A percentile compares a stretch with the other conserved stretches of the same genome.
phyloP scores from a whole-genome alignment of 1,139 yeast genomes.

The Saccharomyces hybrid region DNA sequence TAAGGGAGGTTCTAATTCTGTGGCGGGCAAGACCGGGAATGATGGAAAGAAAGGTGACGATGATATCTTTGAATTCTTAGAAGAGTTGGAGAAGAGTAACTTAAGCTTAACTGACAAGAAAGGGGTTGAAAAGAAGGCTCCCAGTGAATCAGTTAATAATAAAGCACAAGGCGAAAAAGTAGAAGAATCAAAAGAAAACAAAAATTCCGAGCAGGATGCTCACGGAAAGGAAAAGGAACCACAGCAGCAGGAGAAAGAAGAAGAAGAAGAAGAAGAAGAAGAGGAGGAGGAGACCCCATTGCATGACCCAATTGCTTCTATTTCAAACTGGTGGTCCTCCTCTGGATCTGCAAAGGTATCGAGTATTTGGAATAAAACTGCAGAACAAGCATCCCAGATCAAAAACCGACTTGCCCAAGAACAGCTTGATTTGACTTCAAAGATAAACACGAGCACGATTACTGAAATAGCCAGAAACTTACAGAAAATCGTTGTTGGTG shows the following conservation, averaged over 20 bases:
- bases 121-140: slow-evolving; percentile 3
- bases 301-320: slow-evolving; percentile 59
- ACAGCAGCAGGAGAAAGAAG: slow-evolving; percentile 1
- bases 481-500: slow-evolving; percentile 45
- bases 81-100: slow-evolving; percentile 54
- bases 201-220: slow-evolving; percentile 5
- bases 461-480: slow-evolving; percentile 28
- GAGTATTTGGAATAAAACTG: slow-evolving; percentile 50
- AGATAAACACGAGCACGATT: slow-evolving; percentile 32
- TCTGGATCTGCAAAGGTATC: slow-evolving; percentile 73
- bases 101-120: slow-evolving; percentile 16
- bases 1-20: slow-evolving; percentile 16
- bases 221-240: slow-evolving; percentile 5
- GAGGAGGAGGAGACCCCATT: slow-evolving; percentile 25
- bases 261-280: slow-evolving; percentile 6
- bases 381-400: slow-evolving; percentile 29
- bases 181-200: slow-evolving; percentile 5
- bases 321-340: slow-evolving; percentile 74
- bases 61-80: slow-evolving; percentile 80
- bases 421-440: slow-evolving; percentile 34
- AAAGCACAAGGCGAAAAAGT: slow-evolving; percentile 7
- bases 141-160: slow-evolving; percentile 18
- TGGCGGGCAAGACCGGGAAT: slow-evolving; percentile 23
- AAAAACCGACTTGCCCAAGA: slow-evolving; percentile 25
- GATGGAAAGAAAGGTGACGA: slow-evolving; percentile 43